Percentiles rank a stretch among this genome's conserved stretches.
phyloP scores from a whole-genome alignment of 2,329 filamentous ascomycete species.

The Pyrenophora graminea region DNA sequence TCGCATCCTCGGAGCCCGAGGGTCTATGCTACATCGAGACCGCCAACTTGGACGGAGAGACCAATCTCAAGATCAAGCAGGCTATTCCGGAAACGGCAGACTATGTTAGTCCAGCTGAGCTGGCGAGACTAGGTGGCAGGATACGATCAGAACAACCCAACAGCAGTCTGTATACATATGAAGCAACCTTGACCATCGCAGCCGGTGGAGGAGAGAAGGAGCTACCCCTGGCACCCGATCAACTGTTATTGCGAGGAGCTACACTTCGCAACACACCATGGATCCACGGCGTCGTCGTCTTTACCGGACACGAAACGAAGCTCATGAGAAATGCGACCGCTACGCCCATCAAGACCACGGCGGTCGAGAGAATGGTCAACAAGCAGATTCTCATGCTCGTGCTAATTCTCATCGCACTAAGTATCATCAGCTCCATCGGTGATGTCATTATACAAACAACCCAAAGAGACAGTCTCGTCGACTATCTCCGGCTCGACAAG shows the following conservation, averaged over 20 bases:
- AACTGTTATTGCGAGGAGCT: conserved; percentile 88
- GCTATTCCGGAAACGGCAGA: conserved; percentile 88
- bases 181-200: conserved; percentile 91
- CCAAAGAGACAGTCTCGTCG: conserved; percentile 59
- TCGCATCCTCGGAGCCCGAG: conserved; percentile 95
- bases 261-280: conserved; percentile 95
- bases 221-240: conserved; percentile 84
- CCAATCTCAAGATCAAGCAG: conserved; percentile 98
- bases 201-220: conserved; percentile 92
- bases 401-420: conserved; percentile 79
- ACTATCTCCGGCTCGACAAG: conserved; percentile 68
- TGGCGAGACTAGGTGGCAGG: conserved; percentile 82
- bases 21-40: conserved; percentile 99
- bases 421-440: conserved; percentile 87
- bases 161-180: conserved; percentile 97
- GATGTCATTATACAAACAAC: conserved; percentile 79
- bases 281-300: conserved; percentile 95
- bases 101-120: conserved; percentile 82
- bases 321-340: conserved; percentile 98
- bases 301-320: conserved; percentile 97
- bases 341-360: conserved; percentile 95
- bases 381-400: conserved; percentile 89
- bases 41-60: conserved; percentile 95
- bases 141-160: conserved; percentile 96
- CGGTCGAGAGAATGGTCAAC: conserved; percentile 93